These are phyloP conservation scores for Boechera retrofracta DNA, from an alignment of 345 rosid species.

Conservation along the genomic window DNA sequence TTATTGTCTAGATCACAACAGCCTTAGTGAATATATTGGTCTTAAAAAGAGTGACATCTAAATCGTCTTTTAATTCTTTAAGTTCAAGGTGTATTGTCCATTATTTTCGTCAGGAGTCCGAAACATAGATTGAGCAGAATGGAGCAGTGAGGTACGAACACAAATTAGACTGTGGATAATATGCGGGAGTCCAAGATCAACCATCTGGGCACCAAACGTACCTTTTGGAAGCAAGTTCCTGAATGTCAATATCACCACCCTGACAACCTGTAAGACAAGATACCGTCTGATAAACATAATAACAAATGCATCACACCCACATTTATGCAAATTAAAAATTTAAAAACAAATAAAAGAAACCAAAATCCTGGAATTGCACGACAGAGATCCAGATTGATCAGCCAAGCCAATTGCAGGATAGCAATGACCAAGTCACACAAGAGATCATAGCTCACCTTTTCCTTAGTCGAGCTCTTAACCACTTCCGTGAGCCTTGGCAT, in stretches of 20 bases:
- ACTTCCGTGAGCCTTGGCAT: slow-evolving; percentile 80
- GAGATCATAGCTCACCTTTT: slow-evolving; percentile 67
- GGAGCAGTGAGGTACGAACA: too few species aligned
- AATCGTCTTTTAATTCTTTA: too few species aligned
- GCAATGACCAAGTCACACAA: slow-evolving; percentile 15
- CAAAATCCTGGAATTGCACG: slow-evolving; percentile 13
- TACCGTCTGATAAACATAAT: slow-evolving; percentile 32
- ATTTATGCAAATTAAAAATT: background rate
- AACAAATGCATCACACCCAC: slow-evolving; percentile 3
- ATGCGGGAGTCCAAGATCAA: slow-evolving; percentile 89
- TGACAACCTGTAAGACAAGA: slow-evolving; percentile 67
- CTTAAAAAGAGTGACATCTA: too few species aligned
- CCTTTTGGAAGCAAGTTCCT: slow-evolving; percentile 76
- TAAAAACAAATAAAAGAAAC: background rate
- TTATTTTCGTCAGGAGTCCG: too few species aligned
- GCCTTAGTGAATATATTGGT: too few species aligned
- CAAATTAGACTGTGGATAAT: background rate
- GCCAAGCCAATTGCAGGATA: slow-evolving; percentile 1
- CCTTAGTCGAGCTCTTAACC: slow-evolving; percentile 88
- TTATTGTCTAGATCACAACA: too few species aligned
- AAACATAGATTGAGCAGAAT: too few species aligned
- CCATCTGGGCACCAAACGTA: slow-evolving; percentile 84
- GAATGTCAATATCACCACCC: slow-evolving; percentile 72
- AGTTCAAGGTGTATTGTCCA: too few species aligned
- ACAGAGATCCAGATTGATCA: slow-evolving; percentile 25